Base-by-base conservation (phyloP, 495 filamentous ascomycete genomes). In the Penicillium mononematosum region DNA sequence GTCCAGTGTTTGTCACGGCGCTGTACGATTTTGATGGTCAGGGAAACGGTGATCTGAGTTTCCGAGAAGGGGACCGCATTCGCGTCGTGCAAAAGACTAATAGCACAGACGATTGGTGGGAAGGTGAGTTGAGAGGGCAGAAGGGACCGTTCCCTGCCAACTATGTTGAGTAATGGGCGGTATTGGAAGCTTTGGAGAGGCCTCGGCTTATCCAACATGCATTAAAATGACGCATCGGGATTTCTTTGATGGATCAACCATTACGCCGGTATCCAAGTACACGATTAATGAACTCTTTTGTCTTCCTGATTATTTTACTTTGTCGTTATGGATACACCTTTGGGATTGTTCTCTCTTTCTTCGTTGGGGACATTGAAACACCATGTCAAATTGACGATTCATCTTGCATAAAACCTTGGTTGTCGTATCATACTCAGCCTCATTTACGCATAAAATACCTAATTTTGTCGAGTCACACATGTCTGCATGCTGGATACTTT, bases 41-140 rank as follows among this genome's bases (percentile, higher is more conserved):
- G 63, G 81, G 79, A 16, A 67, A 69, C 1, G 91, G 88, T 0
- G 93, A 98, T 73, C 70, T 98, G 46, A 81, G 79, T 11, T 97
- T 98, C 71, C 78, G 75, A 10, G 88, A 95, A 71, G 92, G 92
- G 0, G 93, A 96, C 60, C 81, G 82, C 59, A 97, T 98, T 61
- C 84, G 81, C 51, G 86, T 98, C 3, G 67, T 94, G 19, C 88
- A 88, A 76, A 90, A 87, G 77, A 97, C 93, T 2, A 83, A 83
- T 19, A 94, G 88, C 53, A 87, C 83, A 29, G 89, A 96, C 71
- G 93, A 96, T 65, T 98, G 93, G 93, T 98, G 93, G 93, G 85
- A 91, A 53, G 93, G 93, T 17, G 92, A 97, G 71, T 51, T 96
- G 29, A 73, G 79, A 47, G 94, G 93, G 3, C 68, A 74, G 22